Evolutionary conservation across 148 eudicot species (phyloP), one percentile per base, ranked within the genome.

Genomic region (Nyssa sinensis): DNA sequence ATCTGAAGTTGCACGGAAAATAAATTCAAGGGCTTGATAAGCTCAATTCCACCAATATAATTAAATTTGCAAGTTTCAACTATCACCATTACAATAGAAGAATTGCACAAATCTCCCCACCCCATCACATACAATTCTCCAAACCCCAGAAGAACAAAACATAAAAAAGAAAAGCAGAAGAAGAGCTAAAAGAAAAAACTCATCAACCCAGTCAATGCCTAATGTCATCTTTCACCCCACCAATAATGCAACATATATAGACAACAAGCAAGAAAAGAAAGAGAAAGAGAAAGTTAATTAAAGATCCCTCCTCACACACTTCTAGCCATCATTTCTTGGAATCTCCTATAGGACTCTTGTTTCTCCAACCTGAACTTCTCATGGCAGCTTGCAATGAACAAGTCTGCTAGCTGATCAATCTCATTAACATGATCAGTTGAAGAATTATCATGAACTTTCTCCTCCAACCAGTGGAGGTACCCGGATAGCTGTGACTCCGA

Each of bases 291-390:
- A 13, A 14, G 67, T 51, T 5, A 19, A 23, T n/a, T 2, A 62
- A 49, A 49, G 7, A 1, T 16, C 21, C 17, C 21, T 49, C 30
- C 35, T 89, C 85, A 85, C 65, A 91, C 83, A 79, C 89, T 88
- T 83, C 99, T 93, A 73, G 98, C 98, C 89, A 96, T 83, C 88
- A 96, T 90, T 70, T 93, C 99, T 80, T 96, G 99, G 72, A 84
- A 96, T 79, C 87, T 93, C 82, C 99, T 86, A 67, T 88, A 82
- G 19, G 99, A 96, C 77, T 96, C 99, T 73, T 80, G 81, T 82
- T 96, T 96, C 85, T 96, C 99, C 86, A 96, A 72, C 89, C 83
- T 82, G 75, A 96, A 96, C 80, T 93, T 96, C 90, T 96, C 98
- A 85, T 93, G 98, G 75, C 94, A 91, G 51, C 74, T 88, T 1